A percentile compares a stretch with the other conserved stretches of the same genome.
These are phyloP conservation scores for Microascus cirrosus DNA, from an alignment of 2,329 filamentous ascomycete genomes.

Conservation along the genomic window DNA sequence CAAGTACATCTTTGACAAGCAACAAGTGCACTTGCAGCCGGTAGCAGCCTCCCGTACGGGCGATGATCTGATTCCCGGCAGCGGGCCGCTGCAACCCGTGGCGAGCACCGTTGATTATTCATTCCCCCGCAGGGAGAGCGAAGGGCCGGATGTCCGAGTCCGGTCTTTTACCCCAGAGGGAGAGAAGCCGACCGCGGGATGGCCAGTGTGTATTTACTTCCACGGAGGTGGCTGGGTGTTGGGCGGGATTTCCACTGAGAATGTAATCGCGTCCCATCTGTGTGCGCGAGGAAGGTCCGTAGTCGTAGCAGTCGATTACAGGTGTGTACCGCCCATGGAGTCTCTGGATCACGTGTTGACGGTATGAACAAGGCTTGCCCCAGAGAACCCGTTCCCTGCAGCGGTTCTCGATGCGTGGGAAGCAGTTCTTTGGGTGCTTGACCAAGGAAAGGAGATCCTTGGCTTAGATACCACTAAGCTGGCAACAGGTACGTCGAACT, in stretches of 20 bases:
- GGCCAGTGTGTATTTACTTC: neutral
- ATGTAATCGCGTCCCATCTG: neutral
- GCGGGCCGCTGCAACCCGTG: neutral
- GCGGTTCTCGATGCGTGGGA: neutral
- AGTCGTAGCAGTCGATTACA: neutral
- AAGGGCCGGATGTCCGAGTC: neutral
- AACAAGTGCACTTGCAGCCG: neutral
- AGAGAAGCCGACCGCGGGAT: neutral
- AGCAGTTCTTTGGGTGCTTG: neutral
- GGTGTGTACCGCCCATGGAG: neutral
- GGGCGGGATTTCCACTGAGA: neutral
- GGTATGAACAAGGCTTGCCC: neutral
- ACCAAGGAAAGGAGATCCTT: neutral
- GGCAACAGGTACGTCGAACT: neutral
- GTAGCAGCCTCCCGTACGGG: neutral
- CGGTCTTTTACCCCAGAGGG: neutral
- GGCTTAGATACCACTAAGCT: neutral
- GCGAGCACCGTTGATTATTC: neutral
- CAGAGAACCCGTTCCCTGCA: neutral
- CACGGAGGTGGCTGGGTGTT: neutral
- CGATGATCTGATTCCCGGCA: neutral
- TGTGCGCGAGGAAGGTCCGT: neutral
- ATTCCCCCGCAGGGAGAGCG: neutral
- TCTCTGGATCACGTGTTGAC: neutral
- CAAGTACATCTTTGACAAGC: neutral